Evolutionary conservation across 306 rosid genomes (phyloP).

Genomic region (Lagenaria siceraria): DNA sequence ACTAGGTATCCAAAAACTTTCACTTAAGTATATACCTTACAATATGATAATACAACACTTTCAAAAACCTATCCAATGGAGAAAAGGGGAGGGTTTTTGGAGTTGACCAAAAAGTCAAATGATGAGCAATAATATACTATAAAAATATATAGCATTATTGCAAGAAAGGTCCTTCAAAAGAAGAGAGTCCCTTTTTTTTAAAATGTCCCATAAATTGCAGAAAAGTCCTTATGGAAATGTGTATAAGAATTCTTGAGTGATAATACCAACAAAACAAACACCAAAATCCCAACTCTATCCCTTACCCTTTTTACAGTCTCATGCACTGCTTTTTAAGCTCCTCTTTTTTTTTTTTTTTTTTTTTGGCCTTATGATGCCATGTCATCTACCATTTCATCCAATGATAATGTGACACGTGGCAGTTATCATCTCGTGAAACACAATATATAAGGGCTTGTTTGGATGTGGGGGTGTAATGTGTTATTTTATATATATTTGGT

Average conservation of each 20-base stretch:
- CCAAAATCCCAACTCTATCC: background rate
- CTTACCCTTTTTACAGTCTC: background rate
- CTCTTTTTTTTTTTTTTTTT: background rate
- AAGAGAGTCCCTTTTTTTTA: background rate
- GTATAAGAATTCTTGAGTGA: background rate
- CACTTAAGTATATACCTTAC: too few species aligned
- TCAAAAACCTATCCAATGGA: background rate
- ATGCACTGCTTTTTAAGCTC: slow-evolving; percentile 2
- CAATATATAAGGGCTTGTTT: background rate
- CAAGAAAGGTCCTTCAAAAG: background rate
- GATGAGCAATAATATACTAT: background rate
- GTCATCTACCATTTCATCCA: background rate
- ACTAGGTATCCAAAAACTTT: background rate
- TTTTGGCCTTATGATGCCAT: background rate
- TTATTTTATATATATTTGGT: background rate
- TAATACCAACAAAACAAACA: background rate
- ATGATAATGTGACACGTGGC: background rate
- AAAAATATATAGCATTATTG: background rate
- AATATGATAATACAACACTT: too few species aligned
- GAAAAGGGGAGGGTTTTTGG: background rate
- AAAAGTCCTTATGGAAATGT: too few species aligned
- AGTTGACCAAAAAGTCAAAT: background rate
- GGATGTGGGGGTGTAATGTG: background rate
- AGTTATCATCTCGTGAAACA: background rate
- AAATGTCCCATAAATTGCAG: background rate